phyloP scores from a whole-genome alignment of 148 eudicot genomes.

The Persicaria tinctoria region DNA sequence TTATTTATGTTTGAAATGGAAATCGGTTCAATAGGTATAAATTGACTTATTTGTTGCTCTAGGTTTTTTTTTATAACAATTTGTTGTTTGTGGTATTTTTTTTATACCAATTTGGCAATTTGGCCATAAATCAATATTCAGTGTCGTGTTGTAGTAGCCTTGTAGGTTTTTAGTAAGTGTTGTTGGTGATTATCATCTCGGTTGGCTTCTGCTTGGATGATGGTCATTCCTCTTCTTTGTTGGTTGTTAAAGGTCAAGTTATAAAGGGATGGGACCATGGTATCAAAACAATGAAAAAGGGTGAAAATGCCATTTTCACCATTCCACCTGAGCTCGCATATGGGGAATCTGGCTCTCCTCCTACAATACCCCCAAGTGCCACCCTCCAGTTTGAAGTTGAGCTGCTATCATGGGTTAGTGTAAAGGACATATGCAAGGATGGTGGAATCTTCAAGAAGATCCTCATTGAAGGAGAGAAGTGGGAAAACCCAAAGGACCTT shows the following conservation, averaged over 20 bases:
- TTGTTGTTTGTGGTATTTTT: too few relatives aligned
- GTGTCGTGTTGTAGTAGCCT: not conserved
- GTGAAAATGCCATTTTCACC: slow-evolving; percentile 86
- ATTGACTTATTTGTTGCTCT: too few relatives aligned
- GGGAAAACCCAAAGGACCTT: slow-evolving; percentile 94
- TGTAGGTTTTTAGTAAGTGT: not conserved
- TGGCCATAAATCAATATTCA: not conserved
- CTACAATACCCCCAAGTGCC: slow-evolving; percentile 85
- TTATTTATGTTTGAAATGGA: too few relatives aligned
- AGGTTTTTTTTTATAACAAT: too few relatives aligned
- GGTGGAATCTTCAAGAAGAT: slow-evolving; percentile 93
- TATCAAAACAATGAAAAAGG: slow-evolving; percentile 95
- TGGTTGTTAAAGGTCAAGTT: slow-evolving; percentile 61
- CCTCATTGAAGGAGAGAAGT: slow-evolving; percentile 72
- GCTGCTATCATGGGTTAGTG: slow-evolving; percentile 79
- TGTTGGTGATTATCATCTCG: not conserved
- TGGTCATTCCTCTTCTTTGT: not conserved
- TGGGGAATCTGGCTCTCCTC: slow-evolving; percentile 87
- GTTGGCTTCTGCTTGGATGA: not conserved
- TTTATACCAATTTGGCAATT: too few relatives aligned
- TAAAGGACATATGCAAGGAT: slow-evolving; percentile 95
- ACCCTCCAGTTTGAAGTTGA: slow-evolving; percentile 93
- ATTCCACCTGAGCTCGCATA: slow-evolving; percentile 91
- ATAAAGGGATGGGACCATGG: slow-evolving; percentile 96
- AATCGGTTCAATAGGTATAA: too few relatives aligned